Evolutionary conservation across 805 yeast genomes (phyloP), one percentile per base, ranked within the genome.

Genomic region (Hanseniaspora taiwanica): DNA sequence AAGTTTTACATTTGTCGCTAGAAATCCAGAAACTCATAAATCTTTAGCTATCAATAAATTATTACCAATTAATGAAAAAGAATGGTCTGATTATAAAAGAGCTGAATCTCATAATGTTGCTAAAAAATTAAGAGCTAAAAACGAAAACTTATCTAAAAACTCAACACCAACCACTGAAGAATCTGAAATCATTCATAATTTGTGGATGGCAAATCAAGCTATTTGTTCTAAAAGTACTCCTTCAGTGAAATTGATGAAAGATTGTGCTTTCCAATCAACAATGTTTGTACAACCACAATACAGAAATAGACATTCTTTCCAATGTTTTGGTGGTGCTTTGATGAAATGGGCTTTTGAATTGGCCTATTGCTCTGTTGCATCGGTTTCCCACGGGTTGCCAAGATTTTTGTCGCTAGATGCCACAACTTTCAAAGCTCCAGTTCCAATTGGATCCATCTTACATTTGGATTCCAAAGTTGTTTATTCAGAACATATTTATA

Each of bases 201-300:
- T 86, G 69, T 86, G 89, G 82, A 60, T 69, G 50, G 71, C 38
- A 16, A 41, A 41, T 27, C 38, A 38, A 27, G 2, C 27, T 2
- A 33, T 37, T 18, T 37, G 40, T 14, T 27, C 34, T n/a, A 23
- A 27, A 29, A 34, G 34, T n/a, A 41, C 38, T 16, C 40, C 38
- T 20, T 72, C 72, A 45, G 58, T 78, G 23, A 64, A 68, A 35
- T 72, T 72, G 48, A 81, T 85, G 93, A 69, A 72, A 38, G 79
- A 83, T 46, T 78, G 96, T 1, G 63, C 59, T 39, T 69, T 82
- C 40, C 65, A 72, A 39, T 81, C 94, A 9, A 83, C 95, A 6
- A 71, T 79, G 52, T 77, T 86, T 60, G 89, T 87, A 89, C 96
- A 87, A 62, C 96, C 96, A 1, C 96, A 87, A 64, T 87, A 86